phyloP scores from a whole-genome alignment of 176 grass and related monocot species.

The barley (Hordeum vulgare) region MorexV3_pseudomolecules_assembly NC_058523.1:131178351-131178850 shows the following conservation, averaged over 20 bases:
- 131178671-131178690: constrained; percentile 20
- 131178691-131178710: constrained; percentile 27
- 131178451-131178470: no score
- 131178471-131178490: constrained; percentile 34
- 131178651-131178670: constrained; percentile 53
- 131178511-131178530: constrained; percentile 90
- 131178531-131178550: constrained; percentile 94
- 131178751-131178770: neutral
- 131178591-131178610: neutral
- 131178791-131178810: neutral
- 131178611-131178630: constrained; percentile 9
- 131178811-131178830: neutral
- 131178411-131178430: neutral
- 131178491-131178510: constrained; percentile 95
- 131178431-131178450: constrained; percentile 10
- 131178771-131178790: neutral
- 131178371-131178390: neutral
- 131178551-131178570: constrained; percentile 69
- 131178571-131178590: constrained; percentile 14
- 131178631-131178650: constrained; percentile 49
- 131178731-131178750: neutral
- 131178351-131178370: neutral
- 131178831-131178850: neutral
- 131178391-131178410: neutral
- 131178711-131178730: constrained; percentile 43